Base-by-base conservation (phyloP, 202 grass and related monocot genomes). In the Zoysia matrella region DNA sequence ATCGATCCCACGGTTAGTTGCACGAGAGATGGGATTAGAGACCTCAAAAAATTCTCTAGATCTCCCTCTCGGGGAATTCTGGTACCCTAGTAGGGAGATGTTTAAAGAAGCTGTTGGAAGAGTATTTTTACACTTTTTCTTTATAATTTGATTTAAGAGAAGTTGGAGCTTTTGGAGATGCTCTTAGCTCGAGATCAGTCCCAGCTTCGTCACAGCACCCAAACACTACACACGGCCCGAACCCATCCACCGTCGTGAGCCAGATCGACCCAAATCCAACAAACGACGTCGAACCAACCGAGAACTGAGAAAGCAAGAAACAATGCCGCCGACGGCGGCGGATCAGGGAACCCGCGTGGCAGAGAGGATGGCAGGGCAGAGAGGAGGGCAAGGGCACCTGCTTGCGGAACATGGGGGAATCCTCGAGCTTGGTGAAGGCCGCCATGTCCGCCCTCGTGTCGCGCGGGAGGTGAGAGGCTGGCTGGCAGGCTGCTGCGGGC, bases 391-490 rank as follows among this genome's bases (percentile, higher is more conserved):
- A 30, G 22, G 22, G 22, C 22, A 30, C 22, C 22, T 30, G 22
- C 22, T 30, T 30, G 22, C 22, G 22, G 22, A 30, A 30, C 22
- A 30, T 30, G 22, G 22, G 22, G 22, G 22, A 30, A 30, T 30
- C 22, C 78, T 95, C 95, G 45, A 98, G 91, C 90, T 93, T 98
- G 80, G 91, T 87, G 87, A 98, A 98, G 80, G 90, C 80, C 70
- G 89, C 91, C 95, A 98, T 98, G 52, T 70, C 47, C 58, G 73
- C 13, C 15, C 47, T 86, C 73, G 69, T 13, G 82, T 39, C 45
- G 47, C 7, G 52, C n/a, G 71, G 16, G 53, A 57, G 79, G 48
- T 30, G 22, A 30, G 56, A 74, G 58, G 87, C 77, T 60, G 87
- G 87, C 87, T 52, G 87, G 80, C 11, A 4, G 67, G 56, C 53